These are phyloP conservation scores for Posidonia oceanica DNA, from an alignment of 116 monocot species.

Conservation along the genomic window DNA sequence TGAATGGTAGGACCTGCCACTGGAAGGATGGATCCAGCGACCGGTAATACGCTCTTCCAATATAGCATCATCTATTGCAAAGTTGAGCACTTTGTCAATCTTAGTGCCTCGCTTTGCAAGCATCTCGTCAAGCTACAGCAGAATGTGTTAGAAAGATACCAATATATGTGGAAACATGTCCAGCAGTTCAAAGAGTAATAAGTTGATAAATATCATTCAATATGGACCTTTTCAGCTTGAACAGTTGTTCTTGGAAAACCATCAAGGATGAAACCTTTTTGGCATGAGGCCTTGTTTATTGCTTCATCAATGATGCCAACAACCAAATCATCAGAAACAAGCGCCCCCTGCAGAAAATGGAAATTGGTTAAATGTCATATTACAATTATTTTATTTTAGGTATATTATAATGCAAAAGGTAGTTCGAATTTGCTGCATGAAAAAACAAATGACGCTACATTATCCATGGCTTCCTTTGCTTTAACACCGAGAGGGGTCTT, in stretches of 20 bases:
- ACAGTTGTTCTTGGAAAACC: slow-evolving; percentile 95
- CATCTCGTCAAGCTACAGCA: slow-evolving; percentile 94
- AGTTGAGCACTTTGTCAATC: slow-evolving; percentile 95
- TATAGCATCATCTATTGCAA: slow-evolving; percentile 91
- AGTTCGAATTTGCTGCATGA: background rate
- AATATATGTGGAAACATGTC: background rate
- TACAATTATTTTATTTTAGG: too few species aligned
- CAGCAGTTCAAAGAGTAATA: background rate
- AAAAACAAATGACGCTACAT: slow-evolving; percentile 24
- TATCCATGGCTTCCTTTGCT: slow-evolving; percentile 96
- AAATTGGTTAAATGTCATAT: background rate
- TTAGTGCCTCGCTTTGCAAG: slow-evolving; percentile 54
- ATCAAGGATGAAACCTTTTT: slow-evolving; percentile 99
- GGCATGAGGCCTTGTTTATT: slow-evolving; percentile 85
- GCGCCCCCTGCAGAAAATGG: slow-evolving; percentile 56
- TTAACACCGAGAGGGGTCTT: slow-evolving; percentile 88
- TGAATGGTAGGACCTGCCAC: slow-evolving; percentile 87
- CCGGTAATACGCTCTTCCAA: slow-evolving; percentile 97
- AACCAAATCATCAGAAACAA: slow-evolving; percentile 96
- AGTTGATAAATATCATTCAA: background rate
- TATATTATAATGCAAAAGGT: background rate
- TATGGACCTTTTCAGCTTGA: slow-evolving; percentile 83
- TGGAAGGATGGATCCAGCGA: slow-evolving; percentile 90
- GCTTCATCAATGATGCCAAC: slow-evolving; percentile 99
- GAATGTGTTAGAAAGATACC: slow-evolving; percentile 1